These are phyloP conservation scores for Puccinia brachypodii DNA, from an alignment of 1,284 basidiomycete genomes.

Conservation along the genomic window DNA sequence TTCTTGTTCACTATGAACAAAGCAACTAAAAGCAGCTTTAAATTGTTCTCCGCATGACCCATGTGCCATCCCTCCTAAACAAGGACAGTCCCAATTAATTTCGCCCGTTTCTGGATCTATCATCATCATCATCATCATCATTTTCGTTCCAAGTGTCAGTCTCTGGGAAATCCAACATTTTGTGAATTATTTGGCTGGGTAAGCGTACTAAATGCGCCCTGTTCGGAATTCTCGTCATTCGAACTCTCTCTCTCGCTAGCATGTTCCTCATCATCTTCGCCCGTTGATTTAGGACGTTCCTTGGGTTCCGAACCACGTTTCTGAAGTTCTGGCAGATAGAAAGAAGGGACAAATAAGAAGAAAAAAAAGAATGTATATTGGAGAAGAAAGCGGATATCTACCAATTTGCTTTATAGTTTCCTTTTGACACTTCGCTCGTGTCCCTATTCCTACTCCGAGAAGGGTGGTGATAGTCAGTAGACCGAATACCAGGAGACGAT, in stretches of 20 bases:
- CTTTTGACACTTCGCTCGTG: neutral
- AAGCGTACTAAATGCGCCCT: slow-evolving; percentile 4
- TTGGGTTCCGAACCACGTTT: neutral
- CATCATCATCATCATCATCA: neutral
- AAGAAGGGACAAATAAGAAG: neutral
- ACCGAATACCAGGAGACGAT: slow-evolving; percentile 4
- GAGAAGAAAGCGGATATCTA: neutral
- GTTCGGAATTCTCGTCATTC: neutral
- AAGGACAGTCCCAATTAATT: slow-evolving; percentile 61
- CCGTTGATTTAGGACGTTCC: neutral
- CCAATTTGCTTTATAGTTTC: neutral
- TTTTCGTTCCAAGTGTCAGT: no score
- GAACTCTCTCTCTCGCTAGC: neutral
- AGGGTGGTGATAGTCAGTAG: neutral
- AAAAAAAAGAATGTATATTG: neutral
- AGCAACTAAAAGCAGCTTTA: slow-evolving; percentile 94
- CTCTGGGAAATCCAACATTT: neutral
- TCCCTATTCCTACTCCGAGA: neutral
- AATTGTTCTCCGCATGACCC: slow-evolving; percentile 94
- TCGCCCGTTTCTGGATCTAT: slow-evolving; percentile 49
- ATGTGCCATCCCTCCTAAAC: slow-evolving; percentile 96
- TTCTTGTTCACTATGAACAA: slow-evolving; percentile 88
- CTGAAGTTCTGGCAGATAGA: no score
- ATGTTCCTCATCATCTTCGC: neutral
- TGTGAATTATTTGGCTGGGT: neutral